Evolutionary conservation across 345 rosid genomes (phyloP), one percentile per base, ranked within the genome.

Genomic region (Eucalyptus fibrosa): DNA sequence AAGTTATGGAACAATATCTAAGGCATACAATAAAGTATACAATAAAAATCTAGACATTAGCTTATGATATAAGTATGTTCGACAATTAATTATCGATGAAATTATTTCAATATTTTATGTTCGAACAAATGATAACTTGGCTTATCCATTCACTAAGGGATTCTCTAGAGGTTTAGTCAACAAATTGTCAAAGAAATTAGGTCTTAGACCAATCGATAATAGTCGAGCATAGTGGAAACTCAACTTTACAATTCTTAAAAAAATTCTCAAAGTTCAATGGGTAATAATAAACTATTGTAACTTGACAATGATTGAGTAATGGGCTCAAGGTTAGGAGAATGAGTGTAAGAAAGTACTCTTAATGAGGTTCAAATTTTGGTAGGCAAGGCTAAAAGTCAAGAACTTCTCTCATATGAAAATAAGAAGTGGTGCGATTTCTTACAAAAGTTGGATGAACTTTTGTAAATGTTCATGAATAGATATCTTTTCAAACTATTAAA

Each of bases 131-230:
- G 30, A 56, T 56, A 8, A 53, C 5, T 53, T 21, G 59, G 26
- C 59, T 53, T 53, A 53, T 53, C 59, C 59, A 53, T 53, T 19
- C 24, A 8, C 26, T 53, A 56, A 56, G 62, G 30, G 62, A 56
- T 23, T 0, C 1, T 10, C 4, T 0, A 60, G 2, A 60, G n/a
- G 4, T 60, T 60, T 60, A 60, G 1, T 60, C 15, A 26, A 28
- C 67, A 60, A 60, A 60, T 26, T 60, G n/a, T 60, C 2, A 60
- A 60, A 28, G 67, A 12, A 60, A 60, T 60, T 60, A 26, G 1
- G 1, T 60, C 8, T 28, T 60, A 60, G 67, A 28, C 67, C 62
- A 2, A 60, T 60, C 2, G 0, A 12, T 60, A 26, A 60, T 12
- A 60, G 67, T 28, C 1, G 6, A 28, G n/a, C 1, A 12, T 28